Evolutionary conservation across 1,139 yeast species (phyloP), one percentile per base, ranked within the genome.

Genomic region (Torulaspora globosa): DNA sequence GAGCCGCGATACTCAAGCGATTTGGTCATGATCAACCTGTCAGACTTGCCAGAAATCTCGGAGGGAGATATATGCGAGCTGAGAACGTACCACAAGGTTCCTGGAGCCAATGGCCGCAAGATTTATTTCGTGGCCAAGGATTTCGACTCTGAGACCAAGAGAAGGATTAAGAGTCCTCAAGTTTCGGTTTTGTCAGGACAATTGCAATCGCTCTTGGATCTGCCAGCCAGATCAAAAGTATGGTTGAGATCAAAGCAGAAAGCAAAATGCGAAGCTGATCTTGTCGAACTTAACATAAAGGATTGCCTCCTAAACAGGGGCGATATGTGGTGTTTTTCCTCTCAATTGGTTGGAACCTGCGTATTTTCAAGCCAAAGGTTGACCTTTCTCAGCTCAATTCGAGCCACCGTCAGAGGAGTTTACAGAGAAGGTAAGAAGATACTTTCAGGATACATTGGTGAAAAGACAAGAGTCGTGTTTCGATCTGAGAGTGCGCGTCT

Each of bases 401-500:
- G 87, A 32, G 83, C 88, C 0, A 70, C 75, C 0, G 80, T 89
- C 2, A 78, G 79, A 48, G 77, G 79, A 34, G 77, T 90, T 11
- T 90, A 84, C 63, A 75, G 80, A 50, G 73, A 80, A 48, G 97
- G 97, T 1, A 75, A 74, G 51, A 79, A 77, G 52, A 69, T 73
- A n/a, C 76, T 82, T 51, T 75, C 79, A 6, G 82, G 79, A 3
- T 87, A 81, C 58, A 72, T 92, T 40, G 85, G 90, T 2, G 78
- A 78, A 12, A 74, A 79, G 28, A 90, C 98, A 3, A 83, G 83
- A 54, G 70, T 92, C 15, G 86, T 89, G 0, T 92, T 85, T 61
- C 74, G 98, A 42, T 87, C 96, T 1, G 97, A 92, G 58, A 83
- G 96, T 38, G 95, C 97, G 1, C 79, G 86, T 48, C 70, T 90